Percentiles rank a stretch among this genome's conserved stretches.
These are phyloP conservation scores for Diplodia scrobiculata DNA, from an alignment of 2,329 filamentous ascomycete species.

Conservation along the genomic window DNA sequence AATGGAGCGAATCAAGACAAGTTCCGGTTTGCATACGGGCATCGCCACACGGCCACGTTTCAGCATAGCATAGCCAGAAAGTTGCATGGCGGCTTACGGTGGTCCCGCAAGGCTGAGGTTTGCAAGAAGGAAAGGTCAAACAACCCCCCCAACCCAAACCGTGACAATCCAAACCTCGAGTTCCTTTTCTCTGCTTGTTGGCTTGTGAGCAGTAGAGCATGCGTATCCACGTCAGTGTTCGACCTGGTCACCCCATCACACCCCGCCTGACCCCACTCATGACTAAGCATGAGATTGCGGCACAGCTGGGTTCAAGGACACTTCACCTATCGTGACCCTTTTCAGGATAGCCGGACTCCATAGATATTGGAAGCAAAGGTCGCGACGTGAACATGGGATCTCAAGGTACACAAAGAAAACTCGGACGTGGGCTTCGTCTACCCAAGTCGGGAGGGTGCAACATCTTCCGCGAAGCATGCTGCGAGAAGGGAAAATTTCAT, in stretches of 20 bases:
- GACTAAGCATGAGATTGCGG: not conserved
- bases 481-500: not conserved
- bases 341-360: not conserved
- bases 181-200: not conserved
- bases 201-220: not conserved
- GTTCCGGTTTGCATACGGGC: not conserved
- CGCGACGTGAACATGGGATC: not conserved
- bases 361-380: not conserved
- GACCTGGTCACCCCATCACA: not conserved
- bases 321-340: not conserved
- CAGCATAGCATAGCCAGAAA: not conserved
- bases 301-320: not conserved
- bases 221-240: not conserved
- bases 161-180: not conserved
- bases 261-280: not conserved
- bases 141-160: too few relatives aligned
- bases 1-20: not conserved
- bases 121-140: not conserved
- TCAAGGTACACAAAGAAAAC: not conserved
- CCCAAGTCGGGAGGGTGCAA: not conserved
- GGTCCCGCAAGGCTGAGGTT: not conserved
- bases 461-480: not conserved
- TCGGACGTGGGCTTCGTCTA: not conserved
- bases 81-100: not conserved
- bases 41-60: not conserved